Evolutionary conservation across 345 rosid species (phyloP), one percentile per base, ranked within the genome.

Genomic region (Zanthoxylum bungeanum): DNA sequence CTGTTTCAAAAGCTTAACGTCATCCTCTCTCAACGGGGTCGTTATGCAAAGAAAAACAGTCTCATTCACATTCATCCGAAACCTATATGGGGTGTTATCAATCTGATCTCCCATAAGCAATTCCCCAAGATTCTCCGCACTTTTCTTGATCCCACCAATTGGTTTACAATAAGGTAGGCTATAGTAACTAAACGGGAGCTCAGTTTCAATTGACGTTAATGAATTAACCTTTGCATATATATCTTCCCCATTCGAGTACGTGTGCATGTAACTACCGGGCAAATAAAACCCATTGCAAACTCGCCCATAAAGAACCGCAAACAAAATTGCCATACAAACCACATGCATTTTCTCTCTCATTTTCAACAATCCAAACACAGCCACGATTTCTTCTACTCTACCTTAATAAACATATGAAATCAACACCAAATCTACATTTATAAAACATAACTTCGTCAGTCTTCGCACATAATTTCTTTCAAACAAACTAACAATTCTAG

Each of bases 31-130:
- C 82, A 88, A 56, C 6, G 85, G 80, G 12, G n/a, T n/a, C n/a
- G n/a, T n/a, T n/a, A n/a, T n/a, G n/a, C n/a, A n/a, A n/a, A n/a
- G n/a, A n/a, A n/a, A n/a, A n/a, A n/a, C n/a, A n/a, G n/a, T n/a
- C n/a, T n/a, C n/a, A n/a, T n/a, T n/a, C n/a, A n/a, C n/a, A n/a
- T n/a, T n/a, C n/a, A n/a, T n/a, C n/a, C n/a, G n/a, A n/a, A n/a
- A n/a, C n/a, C n/a, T n/a, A n/a, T 91, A 91, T 7, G 96, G 89
- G 2, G 96, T 87, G 85, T 91, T 91, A 75, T 88, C 96, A 57
- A 91, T 91, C 84, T 91, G 93, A 84, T 91, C 96, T 70, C 96
- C 96, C 93, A 91, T 87, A 25, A 91, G 91, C 60, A 88, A 91
- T 77, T 91, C 93, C 22, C 96, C 96, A 17, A 91, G 91, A 85